Percentiles rank a stretch among this genome's conserved stretches.
These are phyloP conservation scores for Solanum phureja DNA, from an alignment of 257 asterid species.

Conservation along the genomic window DNA sequence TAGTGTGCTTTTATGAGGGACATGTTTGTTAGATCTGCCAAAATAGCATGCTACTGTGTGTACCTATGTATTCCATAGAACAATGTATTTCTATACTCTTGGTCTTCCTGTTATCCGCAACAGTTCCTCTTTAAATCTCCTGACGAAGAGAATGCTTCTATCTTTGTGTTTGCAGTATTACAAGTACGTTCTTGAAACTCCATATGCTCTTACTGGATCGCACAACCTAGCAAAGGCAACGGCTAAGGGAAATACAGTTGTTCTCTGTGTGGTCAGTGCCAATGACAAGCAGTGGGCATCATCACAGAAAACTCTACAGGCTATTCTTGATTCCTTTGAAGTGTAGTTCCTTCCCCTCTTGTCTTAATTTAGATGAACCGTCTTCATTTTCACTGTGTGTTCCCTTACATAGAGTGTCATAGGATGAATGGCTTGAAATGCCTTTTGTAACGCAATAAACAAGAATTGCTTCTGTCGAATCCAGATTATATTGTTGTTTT, in stretches of 20 bases:
- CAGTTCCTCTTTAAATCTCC: neutral
- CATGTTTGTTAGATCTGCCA: neutral
- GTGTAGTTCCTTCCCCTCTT: conserved; percentile 19
- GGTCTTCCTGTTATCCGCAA: neutral
- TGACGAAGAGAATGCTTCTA: neutral
- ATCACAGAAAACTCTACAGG: conserved; percentile 60
- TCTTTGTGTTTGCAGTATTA: conserved; percentile 53
- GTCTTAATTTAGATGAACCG: neutral
- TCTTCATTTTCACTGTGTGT: neutral
- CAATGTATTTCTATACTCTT: neutral
- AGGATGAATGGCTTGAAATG: neutral
- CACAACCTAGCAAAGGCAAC: conserved; percentile 95
- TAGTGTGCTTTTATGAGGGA: neutral
- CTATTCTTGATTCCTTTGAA: conserved; percentile 79
- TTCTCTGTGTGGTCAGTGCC: conserved; percentile 90
- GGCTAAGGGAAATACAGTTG: conserved; percentile 82
- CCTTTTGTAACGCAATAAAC: neutral
- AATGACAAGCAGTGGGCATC: conserved; percentile 80
- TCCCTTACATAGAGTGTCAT: neutral
- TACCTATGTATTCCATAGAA: neutral
- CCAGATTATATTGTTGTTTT: neutral
- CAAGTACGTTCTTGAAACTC: conserved; percentile 82
- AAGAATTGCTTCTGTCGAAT: neutral
- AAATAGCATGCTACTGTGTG: neutral
- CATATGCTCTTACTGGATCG: conserved; percentile 85